Conservation (phyloP, 208 protist species). For the Vickermania ingenoplastis region DNA sequence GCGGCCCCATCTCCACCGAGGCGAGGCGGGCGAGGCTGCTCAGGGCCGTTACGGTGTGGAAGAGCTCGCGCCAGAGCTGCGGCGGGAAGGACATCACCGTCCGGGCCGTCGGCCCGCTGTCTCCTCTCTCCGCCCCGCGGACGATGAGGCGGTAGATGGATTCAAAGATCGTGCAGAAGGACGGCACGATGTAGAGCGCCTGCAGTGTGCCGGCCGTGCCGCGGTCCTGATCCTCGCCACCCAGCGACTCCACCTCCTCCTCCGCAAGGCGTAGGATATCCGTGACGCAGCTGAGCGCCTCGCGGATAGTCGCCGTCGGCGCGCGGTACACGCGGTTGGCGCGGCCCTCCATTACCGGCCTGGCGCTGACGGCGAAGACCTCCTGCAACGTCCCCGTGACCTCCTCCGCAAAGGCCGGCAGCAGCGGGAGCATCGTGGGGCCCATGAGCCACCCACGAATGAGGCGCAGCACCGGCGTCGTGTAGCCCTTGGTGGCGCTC, state of each 20-base stretch:
- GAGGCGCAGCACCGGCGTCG: constrained; percentile 61
- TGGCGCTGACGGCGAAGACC: constrained; percentile 42
- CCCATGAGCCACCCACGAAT: constrained; percentile 51
- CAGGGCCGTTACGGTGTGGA: constrained; percentile 64
- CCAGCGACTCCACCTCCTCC: constrained; percentile 24
- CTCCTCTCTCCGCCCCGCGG: constrained; percentile 10
- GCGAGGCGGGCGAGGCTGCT: constrained; percentile 18
- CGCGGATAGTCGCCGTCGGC: constrained; percentile 26
- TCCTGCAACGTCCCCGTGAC: constrained; percentile 54
- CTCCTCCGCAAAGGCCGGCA: constrained; percentile 35
- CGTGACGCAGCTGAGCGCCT: constrained; percentile 66
- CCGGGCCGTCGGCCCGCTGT: neutral
- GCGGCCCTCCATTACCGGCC: neutral
- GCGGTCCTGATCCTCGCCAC: neutral
- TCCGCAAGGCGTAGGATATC: constrained; percentile 46
- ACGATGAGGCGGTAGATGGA: constrained; percentile 62
- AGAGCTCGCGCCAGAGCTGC: constrained; percentile 82
- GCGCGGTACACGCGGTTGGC: constrained; percentile 20
- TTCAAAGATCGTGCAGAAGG: constrained; percentile 55
- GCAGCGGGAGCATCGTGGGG: constrained; percentile 36
- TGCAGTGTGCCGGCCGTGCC: constrained; percentile 28
- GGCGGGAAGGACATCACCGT: constrained; percentile 61
- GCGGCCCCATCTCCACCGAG: neutral
- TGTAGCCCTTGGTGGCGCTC: constrained; percentile 15
- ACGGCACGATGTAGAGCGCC: constrained; percentile 35